phyloP scores from a whole-genome alignment of 176 grass and related monocot species.

The Zea mays region Zm-B73-REFERENCE-NAM-5.0 NC_050100.1:123196501-123197000 shows the following conservation, averaged over 20 bases:
- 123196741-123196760: slow-evolving; percentile 96
- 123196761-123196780: slow-evolving; percentile 93
- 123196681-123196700: background rate
- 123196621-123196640: background rate
- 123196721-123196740: slow-evolving; percentile 78
- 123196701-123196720: slow-evolving; percentile 6
- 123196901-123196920: background rate
- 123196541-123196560: slow-evolving; percentile 48
- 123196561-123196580: background rate
- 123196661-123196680: slow-evolving; percentile 1
- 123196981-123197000: slow-evolving; percentile 97
- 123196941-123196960: slow-evolving; percentile 81
- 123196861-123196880: background rate
- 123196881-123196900: slow-evolving; percentile 21
- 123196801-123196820: slow-evolving; percentile 33
- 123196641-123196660: slow-evolving; percentile 24
- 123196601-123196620: background rate
- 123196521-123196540: slow-evolving; percentile 99
- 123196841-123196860: background rate
- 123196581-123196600: background rate
- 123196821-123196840: slow-evolving; percentile 1
- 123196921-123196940: slow-evolving; percentile 62
- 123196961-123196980: slow-evolving; percentile 72
- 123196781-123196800: slow-evolving; percentile 89
- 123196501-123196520: slow-evolving; percentile 94